Evolutionary conservation across 1,284 basidiomycete species (phyloP), one percentile per base, ranked within the genome.

Genomic region (Ganoderma resinaceum): DNA sequence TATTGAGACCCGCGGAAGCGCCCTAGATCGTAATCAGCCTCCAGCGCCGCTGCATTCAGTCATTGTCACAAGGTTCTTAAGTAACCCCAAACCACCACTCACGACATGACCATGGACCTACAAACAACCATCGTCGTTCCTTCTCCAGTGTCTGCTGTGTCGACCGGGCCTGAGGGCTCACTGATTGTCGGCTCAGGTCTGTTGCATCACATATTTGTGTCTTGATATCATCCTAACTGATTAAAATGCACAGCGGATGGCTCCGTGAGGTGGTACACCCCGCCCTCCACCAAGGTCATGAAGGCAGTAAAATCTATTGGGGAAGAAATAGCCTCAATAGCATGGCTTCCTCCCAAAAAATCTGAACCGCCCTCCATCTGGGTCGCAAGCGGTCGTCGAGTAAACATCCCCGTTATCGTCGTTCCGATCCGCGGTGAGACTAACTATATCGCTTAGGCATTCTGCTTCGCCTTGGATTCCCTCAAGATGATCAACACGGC

Each of bases 271-370:
- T 79, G 92, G 29, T 94, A 94, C 75, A 80, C 84, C 67, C 79
- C 88, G 4, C 85, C 87, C 2, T 84, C 87, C 0, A 82, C 81
- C 70, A 91, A 85, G 75, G 91, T 93, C 6, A 72, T 84, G 35
- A 91, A 87, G 73, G 92, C 90, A 0, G 80, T 93, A 63, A 84
- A 87, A 73, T 86, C 85, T 16, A 78, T 92, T 2, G 84, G 82
- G 3, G 76, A 76, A 5, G 88, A 91, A 69, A 80, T 94, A 5
- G 89, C 91, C 0, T 92, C 89, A 0, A 80, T 92, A 29, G 79
- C 82, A 1, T 87, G 84, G 73, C 70, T 82, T 11, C 79, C 82
- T 70, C 75, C 81, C 31, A 75, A 79, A 61, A 82, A 79, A 11
- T 80, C 80, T 18, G 80, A 84, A 33, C 68, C 82, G 26, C 82